Evolutionary conservation across 495 filamentous ascomycete genomes (phyloP).

Genomic region (Aspergillus affinis): DNA sequence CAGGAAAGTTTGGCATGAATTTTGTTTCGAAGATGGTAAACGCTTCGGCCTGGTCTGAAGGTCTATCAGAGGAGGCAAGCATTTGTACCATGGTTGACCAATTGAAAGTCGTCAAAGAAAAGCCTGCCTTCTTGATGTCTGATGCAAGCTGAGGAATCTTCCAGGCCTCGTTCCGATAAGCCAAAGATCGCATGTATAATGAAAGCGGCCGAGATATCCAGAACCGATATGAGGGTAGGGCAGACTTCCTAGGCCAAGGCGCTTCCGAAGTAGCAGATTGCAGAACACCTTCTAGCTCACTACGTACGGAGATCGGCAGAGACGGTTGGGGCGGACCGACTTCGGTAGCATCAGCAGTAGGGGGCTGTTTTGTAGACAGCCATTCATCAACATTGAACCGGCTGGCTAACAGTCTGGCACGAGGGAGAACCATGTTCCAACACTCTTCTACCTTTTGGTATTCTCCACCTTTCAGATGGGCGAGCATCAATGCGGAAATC

Average conservation of each 20-base stretch:
- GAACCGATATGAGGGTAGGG: constrained; percentile 57
- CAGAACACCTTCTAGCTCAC: constrained; percentile 2
- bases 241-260: constrained; percentile 16
- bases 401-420: constrained; percentile 46
- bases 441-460: constrained; percentile 59
- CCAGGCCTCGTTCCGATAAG: constrained; percentile 41
- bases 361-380: constrained; percentile 12
- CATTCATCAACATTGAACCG: constrained; percentile 22
- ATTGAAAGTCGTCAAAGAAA: constrained; percentile 58
- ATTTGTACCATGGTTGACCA: constrained; percentile 52
- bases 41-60: constrained; percentile 45
- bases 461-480: constrained; percentile 54
- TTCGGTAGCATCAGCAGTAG: not conserved
- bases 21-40: constrained; percentile 68
- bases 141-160: constrained; percentile 51
- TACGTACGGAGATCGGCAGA: not conserved
- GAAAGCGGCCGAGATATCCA: constrained; percentile 55
- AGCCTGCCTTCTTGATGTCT: constrained; percentile 59
- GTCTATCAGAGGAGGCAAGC: constrained; percentile 42
- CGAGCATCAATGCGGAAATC: constrained; percentile 64
- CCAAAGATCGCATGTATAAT: constrained; percentile 60
- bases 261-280: not conserved
- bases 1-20: constrained; percentile 73
- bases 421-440: constrained; percentile 61
- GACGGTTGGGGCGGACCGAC: constrained; percentile 14